Base-by-base conservation (phyloP, 495 filamentous ascomycete species). In the Cladorrhinum samala region DNA sequence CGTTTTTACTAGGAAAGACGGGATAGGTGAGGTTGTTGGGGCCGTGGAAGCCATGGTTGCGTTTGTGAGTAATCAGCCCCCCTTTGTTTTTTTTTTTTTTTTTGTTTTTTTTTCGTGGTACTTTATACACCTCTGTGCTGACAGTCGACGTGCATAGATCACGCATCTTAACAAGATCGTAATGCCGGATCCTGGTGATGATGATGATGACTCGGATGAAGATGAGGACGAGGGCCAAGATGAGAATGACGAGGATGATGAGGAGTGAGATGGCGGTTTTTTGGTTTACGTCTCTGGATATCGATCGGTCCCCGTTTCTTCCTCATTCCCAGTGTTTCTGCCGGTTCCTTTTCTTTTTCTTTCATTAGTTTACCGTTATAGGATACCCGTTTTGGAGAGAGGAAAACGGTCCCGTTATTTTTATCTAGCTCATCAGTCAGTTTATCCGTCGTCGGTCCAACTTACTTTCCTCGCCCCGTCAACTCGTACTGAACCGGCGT, bases 51-150 rank as follows among this genome's bases (percentile, higher is more conserved):
- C 80, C 43, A 77, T 87, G 78, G 79, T 78, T 49, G 77, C 77
- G 43, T 86, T 85, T 67, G 85, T 86, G 70, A 78, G 80, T 73
- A 47, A n/a, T n/a, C n/a, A n/a, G n/a, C n/a, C n/a, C n/a, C 16
- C 17, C 13, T 19, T 25, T 30, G 21, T 11, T 43, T 52, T 46
- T 56, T 62, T 59, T 54, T 60, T 59, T 42, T 45, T 13, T 20
- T 54, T 23, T 53, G 13, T 2, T 25, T 13, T 7, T 38, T 9
- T 11, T 17, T 23, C 27, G 27, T 18, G 46, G 25, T 49, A 1
- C 36, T 49, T n/a, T n/a, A n/a, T n/a, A n/a, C n/a, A n/a, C n/a
- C n/a, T n/a, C n/a, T n/a, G n/a, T 51, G 38, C 57, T 64, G 46
- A 70, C 54, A 24, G n/a, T 19, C 11, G 47, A 39, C 3, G 11